Evolutionary conservation across 208 protist species (phyloP), one percentile per base, ranked within the genome.

Genomic region (Leishmania braziliensis): DNA sequence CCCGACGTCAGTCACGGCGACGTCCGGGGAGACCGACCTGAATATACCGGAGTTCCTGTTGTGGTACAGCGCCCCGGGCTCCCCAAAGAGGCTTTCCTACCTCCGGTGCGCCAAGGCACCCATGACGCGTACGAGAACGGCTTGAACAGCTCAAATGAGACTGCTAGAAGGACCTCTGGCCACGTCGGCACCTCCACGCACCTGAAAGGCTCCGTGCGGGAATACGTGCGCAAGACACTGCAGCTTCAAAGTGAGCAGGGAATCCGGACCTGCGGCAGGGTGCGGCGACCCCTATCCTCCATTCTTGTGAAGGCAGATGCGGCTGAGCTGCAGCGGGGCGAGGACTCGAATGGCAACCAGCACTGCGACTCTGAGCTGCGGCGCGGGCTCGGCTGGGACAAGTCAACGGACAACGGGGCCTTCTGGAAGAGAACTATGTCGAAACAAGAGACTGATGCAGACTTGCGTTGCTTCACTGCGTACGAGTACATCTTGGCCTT

Each of bases 391-490:
- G 18, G 43, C 54, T 50, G 23, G 36, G 20, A 50, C 20, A 66
- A 4, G 51, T 14, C 18, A 18, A n/a, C 6, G 20, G 39, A n/a
- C 51, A 46, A 66, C 54, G 29, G n/a, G 3, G 6, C n/a, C 53
- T 77, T 77, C 73, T 77, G 73, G 54, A 60, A 48, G 54, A 36
- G 73, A 48, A 77, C 73, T 8, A 43, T 77, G 29, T 77, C 76
- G 9, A 54, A 58, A 43, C 82, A 71, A 29, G 82, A 85, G 77
- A 53, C 72, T 20, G 53, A 75, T 56, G 77, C 77, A 1, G 82
- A 85, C 33, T 16, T 85, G 26, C 71, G 66, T 50, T 82, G 77
- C 72, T 85, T 75, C 77, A 68, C 39, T 62, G 82, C 82, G 16
- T 46, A 75, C 62, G 77, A 78, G 73, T 72, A 79, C 65, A 39